These are phyloP conservation scores for Penicillium hesseltinei DNA, from an alignment of 2,329 filamentous ascomycete genomes.

Conservation along the genomic window DNA sequence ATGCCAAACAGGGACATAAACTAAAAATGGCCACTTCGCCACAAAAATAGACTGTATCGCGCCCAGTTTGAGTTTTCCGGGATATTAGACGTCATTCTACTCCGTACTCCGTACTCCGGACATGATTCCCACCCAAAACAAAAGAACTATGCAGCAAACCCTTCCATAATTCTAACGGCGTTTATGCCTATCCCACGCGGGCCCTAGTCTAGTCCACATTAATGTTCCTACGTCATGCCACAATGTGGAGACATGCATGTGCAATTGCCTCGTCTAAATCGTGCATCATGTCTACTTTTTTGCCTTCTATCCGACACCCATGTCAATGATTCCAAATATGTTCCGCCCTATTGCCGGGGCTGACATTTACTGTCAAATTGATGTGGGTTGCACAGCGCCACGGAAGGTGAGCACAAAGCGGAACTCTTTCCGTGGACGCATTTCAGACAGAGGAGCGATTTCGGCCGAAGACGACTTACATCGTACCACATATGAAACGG, in stretches of 20 bases:
- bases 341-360: not conserved
- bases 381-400: conserved; percentile 1
- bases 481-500: not conserved
- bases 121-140: not conserved
- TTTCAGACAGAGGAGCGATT: not conserved
- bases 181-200: not conserved
- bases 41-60: not conserved
- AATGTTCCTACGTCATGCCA: not conserved
- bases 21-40: not conserved
- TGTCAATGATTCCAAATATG: not conserved
- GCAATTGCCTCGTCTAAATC: not conserved
- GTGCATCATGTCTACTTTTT: not conserved
- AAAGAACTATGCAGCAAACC: not conserved
- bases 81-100: not conserved
- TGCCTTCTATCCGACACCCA: not conserved
- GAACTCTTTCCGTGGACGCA: not conserved
- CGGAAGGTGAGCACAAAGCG: not conserved
- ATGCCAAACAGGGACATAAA: not conserved
- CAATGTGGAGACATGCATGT: not conserved
- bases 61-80: not conserved
- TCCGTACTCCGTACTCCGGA: too few species aligned
- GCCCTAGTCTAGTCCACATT: not conserved
- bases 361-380: not conserved
- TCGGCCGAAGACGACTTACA: not conserved
- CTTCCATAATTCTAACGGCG: not conserved